These are phyloP conservation scores for Eleusine indica DNA, from an alignment of 176 grass and related monocot species.

Conservation along the genomic window DNA sequence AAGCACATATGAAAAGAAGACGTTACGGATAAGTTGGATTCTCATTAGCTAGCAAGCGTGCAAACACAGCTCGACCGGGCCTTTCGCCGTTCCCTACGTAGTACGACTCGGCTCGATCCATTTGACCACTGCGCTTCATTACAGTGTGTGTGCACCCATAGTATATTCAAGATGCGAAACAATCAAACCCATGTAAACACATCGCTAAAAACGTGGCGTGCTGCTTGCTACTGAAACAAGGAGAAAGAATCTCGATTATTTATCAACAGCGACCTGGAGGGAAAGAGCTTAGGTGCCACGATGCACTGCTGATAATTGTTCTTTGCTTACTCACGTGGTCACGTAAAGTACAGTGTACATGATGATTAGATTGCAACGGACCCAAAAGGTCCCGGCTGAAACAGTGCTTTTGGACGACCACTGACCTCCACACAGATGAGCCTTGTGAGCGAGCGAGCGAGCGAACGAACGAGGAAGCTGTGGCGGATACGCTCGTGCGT, in stretches of 20 bases:
- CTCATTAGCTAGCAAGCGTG: too few species aligned
- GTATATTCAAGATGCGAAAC: neutral
- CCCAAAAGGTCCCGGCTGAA: neutral
- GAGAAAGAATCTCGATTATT: neutral
- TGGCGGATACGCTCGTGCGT: neutral
- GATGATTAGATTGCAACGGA: neutral
- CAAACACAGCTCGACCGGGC: too few species aligned
- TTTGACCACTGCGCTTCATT: neutral
- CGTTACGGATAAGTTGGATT: too few species aligned
- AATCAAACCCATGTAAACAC: neutral
- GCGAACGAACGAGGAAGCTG: neutral
- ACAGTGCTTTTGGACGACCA: neutral
- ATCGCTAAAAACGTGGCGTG: neutral
- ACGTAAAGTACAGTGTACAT: too few species aligned
- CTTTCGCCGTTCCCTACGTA: too few species aligned
- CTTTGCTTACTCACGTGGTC: too few species aligned
- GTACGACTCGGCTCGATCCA: too few species aligned
- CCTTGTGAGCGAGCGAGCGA: neutral
- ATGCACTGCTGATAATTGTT: neutral
- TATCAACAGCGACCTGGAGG: neutral
- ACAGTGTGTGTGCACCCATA: neutral
- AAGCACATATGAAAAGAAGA: too few species aligned
- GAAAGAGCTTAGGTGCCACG: neutral
- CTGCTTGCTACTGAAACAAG: neutral
- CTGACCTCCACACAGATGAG: neutral